Evolutionary conservation across 2,329 filamentous ascomycete genomes (phyloP).

Genomic region (Microsporum ferrugineum): DNA sequence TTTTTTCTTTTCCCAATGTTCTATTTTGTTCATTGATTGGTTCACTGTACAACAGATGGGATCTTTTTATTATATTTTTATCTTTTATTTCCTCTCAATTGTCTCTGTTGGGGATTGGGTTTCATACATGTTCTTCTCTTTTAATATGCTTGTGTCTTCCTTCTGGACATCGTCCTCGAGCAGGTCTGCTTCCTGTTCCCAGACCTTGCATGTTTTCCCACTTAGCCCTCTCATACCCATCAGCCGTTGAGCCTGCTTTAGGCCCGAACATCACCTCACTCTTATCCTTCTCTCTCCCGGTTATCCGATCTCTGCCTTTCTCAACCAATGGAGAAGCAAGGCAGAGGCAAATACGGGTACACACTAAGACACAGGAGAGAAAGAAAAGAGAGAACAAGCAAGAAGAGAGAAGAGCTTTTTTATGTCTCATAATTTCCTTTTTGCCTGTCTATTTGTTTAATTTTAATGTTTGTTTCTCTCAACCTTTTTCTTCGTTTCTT

Average conservation of each 20-base stretch:
- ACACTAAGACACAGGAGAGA: background rate
- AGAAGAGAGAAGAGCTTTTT: background rate
- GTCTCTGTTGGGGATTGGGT: background rate
- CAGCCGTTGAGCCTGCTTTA: background rate
- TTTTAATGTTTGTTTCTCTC: slow-evolving; percentile 6
- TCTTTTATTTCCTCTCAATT: background rate
- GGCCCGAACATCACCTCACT: background rate
- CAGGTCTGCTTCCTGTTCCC: background rate
- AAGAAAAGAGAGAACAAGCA: background rate
- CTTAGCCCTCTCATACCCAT: background rate
- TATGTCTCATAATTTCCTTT: slow-evolving; percentile 7
- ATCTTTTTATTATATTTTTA: background rate
- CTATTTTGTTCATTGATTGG: background rate
- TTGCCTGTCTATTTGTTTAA: slow-evolving; percentile 5
- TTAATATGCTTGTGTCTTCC: background rate
- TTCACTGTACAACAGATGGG: slow-evolving; percentile 2
- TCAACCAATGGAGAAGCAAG: background rate
- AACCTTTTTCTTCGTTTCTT: slow-evolving; percentile 4
- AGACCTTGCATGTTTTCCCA: background rate
- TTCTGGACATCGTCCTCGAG: background rate
- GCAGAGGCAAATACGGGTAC: background rate
- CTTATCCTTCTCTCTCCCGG: background rate
- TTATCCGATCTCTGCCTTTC: background rate
- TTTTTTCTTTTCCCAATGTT: slow-evolving; percentile 8
- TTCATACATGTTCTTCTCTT: background rate